Percentiles rank a stretch among this genome's conserved stretches.
phyloP scores from a whole-genome alignment of 805 yeast species.

The Saccharomycopsis guyanensis region DNA sequence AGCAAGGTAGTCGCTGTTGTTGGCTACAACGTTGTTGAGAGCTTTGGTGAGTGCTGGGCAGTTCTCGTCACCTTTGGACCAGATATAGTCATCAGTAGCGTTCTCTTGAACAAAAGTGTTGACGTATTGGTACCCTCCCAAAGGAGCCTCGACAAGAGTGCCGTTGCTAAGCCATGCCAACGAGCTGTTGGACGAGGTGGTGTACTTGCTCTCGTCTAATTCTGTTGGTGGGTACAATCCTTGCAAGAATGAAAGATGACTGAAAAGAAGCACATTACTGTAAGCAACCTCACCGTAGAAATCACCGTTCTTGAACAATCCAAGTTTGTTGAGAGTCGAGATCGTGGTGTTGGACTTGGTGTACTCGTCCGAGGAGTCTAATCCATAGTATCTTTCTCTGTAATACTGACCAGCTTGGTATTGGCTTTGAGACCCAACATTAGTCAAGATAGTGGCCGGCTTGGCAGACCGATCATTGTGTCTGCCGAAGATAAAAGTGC shows the following conservation, averaged over 20 bases:
- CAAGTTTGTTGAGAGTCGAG: slow-evolving; percentile 29
- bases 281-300: slow-evolving; percentile 31
- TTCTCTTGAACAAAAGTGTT: slow-evolving; percentile 31
- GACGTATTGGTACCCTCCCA: slow-evolving; percentile 41
- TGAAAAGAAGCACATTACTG: slow-evolving; percentile 32
- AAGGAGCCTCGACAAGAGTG: slow-evolving; percentile 31
- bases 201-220: slow-evolving; percentile 20
- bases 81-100: slow-evolving; percentile 32
- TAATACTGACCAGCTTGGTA: slow-evolving; percentile 33
- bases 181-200: slow-evolving; percentile 24
- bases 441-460: slow-evolving; percentile 37
- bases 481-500: slow-evolving; percentile 40
- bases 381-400: slow-evolving; percentile 37
- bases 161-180: slow-evolving; percentile 36
- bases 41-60: slow-evolving; percentile 36
- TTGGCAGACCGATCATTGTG: slow-evolving; percentile 43
- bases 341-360: slow-evolving; percentile 28
- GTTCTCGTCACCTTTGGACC: slow-evolving; percentile 35
- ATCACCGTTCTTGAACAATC: slow-evolving; percentile 32
- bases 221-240: slow-evolving; percentile 40
- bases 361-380: slow-evolving; percentile 25
- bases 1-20: slow-evolving; percentile 27
- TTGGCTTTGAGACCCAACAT: slow-evolving; percentile 35
- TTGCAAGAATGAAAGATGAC: slow-evolving; percentile 38
- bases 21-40: slow-evolving; percentile 25